These are phyloP conservation scores for Paramarasmius palmivorus DNA, from an alignment of 1,284 basidiomycete species.

Conservation along the genomic window DNA sequence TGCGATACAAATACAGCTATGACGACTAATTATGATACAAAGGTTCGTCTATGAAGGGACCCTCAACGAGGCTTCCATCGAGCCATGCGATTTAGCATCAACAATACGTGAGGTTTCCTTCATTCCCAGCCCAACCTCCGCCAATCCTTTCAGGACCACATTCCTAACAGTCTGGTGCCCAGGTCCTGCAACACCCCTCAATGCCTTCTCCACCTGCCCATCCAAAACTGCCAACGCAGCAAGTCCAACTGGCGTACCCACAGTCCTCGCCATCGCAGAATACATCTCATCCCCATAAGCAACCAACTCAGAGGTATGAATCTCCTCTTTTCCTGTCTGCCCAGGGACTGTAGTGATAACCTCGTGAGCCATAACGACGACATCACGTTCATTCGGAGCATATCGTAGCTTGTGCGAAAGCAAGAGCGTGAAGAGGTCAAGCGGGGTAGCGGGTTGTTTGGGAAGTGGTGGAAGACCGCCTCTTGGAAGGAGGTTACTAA, in stretches of 20 bases:
- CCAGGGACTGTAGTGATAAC: conserved; percentile 48
- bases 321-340: conserved; percentile 35
- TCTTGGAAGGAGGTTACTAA: not conserved
- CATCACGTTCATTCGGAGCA: conserved; percentile 74
- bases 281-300: conserved; percentile 67
- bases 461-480: conserved; percentile 45
- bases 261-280: conserved; percentile 88
- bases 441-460: conserved; percentile 49
- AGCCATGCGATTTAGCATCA: not conserved
- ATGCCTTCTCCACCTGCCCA: conserved; percentile 47
- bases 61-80: conserved; percentile 1
- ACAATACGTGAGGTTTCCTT: conserved; percentile 45
- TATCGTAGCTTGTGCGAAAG: conserved; percentile 81
- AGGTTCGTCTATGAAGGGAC: not conserved
- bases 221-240: conserved; percentile 76
- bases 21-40: too few relatives aligned
- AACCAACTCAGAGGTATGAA: conserved; percentile 77
- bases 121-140: conserved; percentile 67
- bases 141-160: conserved; percentile 61
- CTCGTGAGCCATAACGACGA: conserved; percentile 88
- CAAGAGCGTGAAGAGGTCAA: conserved; percentile 80
- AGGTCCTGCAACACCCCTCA: conserved; percentile 71
- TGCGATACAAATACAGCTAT: too few relatives aligned
- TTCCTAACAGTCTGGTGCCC: conserved; percentile 60
- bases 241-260: conserved; percentile 84